Conservation (phyloP, 257 asterid genomes). For the Fraxinus quadrangulata region DNA sequence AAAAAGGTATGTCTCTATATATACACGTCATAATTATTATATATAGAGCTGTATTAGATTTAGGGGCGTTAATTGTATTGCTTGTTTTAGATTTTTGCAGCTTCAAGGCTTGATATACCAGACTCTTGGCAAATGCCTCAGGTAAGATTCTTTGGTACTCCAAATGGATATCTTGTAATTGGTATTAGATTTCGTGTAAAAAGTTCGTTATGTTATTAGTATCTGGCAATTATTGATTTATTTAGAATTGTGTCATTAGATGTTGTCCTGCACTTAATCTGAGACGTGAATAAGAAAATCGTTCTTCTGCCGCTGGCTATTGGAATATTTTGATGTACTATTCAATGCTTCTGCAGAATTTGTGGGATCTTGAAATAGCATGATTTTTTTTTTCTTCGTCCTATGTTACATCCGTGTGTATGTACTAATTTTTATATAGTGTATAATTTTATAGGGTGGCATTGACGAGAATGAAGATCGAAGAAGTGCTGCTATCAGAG, state of each 20-base stretch:
- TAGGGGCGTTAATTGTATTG: not conserved
- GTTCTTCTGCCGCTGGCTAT: not conserved
- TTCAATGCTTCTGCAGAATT: not conserved
- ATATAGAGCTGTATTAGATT: not conserved
- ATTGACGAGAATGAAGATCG: conserved; percentile 83
- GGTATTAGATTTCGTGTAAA: not conserved
- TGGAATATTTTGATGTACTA: not conserved
- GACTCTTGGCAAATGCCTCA: conserved; percentile 99
- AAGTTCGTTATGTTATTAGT: not conserved
- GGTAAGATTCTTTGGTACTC: conserved; percentile 46
- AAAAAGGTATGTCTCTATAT: conserved; percentile 47
- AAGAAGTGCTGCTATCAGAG: conserved; percentile 81
- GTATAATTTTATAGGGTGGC: conserved; percentile 63
- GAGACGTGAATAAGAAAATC: not conserved
- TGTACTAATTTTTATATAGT: conserved; percentile 3
- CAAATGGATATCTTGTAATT: not conserved
- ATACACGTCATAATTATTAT: not conserved
- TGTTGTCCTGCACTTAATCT: not conserved
- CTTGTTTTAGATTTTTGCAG: conserved; percentile 74
- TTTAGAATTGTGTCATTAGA: not conserved
- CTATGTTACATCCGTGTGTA: not conserved
- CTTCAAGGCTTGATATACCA: conserved; percentile 92
- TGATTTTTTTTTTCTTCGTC: not conserved
- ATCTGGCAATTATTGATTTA: not conserved
- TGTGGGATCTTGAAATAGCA: not conserved